These are phyloP conservation scores for Pichia cephalocereana DNA, from an alignment of 805 yeast genomes.

Conservation along the genomic window DNA sequence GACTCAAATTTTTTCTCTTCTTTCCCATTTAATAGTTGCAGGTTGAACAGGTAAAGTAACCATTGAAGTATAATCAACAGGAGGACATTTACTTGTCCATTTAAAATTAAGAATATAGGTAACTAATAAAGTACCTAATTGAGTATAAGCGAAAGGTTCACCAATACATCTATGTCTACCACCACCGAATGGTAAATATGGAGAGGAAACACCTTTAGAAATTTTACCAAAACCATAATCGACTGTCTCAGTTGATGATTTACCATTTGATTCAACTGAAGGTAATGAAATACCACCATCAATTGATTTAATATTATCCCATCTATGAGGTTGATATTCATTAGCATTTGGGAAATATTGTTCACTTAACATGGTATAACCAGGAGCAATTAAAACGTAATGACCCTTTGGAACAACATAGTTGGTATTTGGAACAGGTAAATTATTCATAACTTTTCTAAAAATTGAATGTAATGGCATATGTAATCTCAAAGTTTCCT, in stretches of 20 bases:
- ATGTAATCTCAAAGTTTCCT: constrained; percentile 92
- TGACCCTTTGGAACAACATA: constrained; percentile 86
- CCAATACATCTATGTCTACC: constrained; percentile 99
- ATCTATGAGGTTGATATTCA: constrained; percentile 77
- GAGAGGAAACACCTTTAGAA: constrained; percentile 91
- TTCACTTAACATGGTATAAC: constrained; percentile 73
- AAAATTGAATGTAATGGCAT: constrained; percentile 94
- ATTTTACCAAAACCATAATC: constrained; percentile 98
- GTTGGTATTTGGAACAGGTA: constrained; percentile 69
- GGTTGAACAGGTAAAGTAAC: constrained; percentile 84
- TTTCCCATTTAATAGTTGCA: constrained; percentile 63
- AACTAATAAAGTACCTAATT: constrained; percentile 76
- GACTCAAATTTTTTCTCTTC: constrained; percentile 36
- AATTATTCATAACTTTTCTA: constrained; percentile 75
- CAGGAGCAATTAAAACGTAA: constrained; percentile 88
- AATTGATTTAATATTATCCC: constrained; percentile 40
- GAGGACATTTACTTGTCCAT: constrained; percentile 66
- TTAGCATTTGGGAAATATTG: constrained; percentile 70
- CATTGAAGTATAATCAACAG: constrained; percentile 80
- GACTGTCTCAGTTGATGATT: constrained; percentile 31
- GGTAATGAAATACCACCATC: constrained; percentile 19
- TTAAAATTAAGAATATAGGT: constrained; percentile 66
- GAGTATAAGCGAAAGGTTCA: constrained; percentile 94
- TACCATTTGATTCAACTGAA: constrained; percentile 26
- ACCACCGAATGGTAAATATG: constrained; percentile 97